Conservation (phyloP, 2,329 filamentous ascomycete genomes). For the Penicillium sp. region DNA sequence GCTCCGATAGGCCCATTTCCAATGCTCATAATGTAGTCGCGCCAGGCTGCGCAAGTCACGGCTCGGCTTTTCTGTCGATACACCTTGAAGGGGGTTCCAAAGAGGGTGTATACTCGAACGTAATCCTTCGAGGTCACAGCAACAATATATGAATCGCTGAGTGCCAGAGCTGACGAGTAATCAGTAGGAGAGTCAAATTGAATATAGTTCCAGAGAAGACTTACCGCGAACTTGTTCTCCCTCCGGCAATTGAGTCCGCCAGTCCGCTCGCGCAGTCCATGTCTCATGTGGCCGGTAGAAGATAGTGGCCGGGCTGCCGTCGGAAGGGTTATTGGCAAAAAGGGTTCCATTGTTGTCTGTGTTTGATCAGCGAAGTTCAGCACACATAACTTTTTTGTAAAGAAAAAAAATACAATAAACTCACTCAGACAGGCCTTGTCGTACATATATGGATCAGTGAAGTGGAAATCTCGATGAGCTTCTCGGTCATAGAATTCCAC, state of each 20-base stretch:
- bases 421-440: slow-evolving; percentile 88
- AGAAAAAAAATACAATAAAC: slow-evolving; percentile 17
- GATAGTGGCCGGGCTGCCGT: slow-evolving; percentile 71
- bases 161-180: slow-evolving; percentile 65
- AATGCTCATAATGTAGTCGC: slow-evolving; percentile 93
- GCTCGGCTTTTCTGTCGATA: slow-evolving; percentile 92
- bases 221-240: slow-evolving; percentile 73
- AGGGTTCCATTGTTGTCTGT: slow-evolving; percentile 73
- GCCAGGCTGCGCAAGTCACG: slow-evolving; percentile 90
- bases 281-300: slow-evolving; percentile 97
- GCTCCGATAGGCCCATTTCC: slow-evolving; percentile 84
- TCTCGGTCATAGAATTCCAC: slow-evolving; percentile 98
- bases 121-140: slow-evolving; percentile 85
- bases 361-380: slow-evolving; percentile 21
- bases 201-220: neutral
- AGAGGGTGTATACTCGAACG: slow-evolving; percentile 87
- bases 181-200: neutral
- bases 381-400: neutral
- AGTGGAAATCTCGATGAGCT: slow-evolving; percentile 90
- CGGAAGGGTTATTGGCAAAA: slow-evolving; percentile 74
- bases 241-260: slow-evolving; percentile 80
- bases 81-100: slow-evolving; percentile 82
- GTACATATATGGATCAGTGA: slow-evolving; percentile 92
- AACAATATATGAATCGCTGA: slow-evolving; percentile 87
- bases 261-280: slow-evolving; percentile 88